Base-by-base conservation (phyloP, 805 yeast species). In the Priceomyces fermenticarens region DNA sequence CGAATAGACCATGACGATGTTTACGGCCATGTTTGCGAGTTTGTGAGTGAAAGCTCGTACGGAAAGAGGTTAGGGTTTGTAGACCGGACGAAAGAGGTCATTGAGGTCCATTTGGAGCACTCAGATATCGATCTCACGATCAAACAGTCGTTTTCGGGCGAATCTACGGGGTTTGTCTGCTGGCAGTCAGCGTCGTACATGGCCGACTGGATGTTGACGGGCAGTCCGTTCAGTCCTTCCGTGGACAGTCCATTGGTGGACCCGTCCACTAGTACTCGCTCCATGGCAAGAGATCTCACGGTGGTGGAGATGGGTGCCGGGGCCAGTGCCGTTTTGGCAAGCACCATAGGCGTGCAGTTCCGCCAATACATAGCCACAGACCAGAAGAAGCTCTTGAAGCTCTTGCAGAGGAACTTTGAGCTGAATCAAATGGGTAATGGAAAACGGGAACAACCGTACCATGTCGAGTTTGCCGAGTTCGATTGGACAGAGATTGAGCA, bases 241-340 rank as follows among this genome's bases (percentile, higher is more conserved):
- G n/a, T n/a, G n/a, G n/a, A n/a, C n/a, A n/a, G n/a, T n/a, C n/a
- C n/a, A n/a, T n/a, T n/a, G n/a, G n/a, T n/a, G n/a, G n/a, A n/a
- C n/a, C n/a, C n/a, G n/a, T n/a, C n/a, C n/a, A n/a, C n/a, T n/a
- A n/a, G n/a, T n/a, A n/a, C n/a, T n/a, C n/a, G n/a, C n/a, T n/a
- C 20, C 23, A 26, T 54, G 41, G 11, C 27, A 8, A 42, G 26
- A 20, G 17, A 35, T 10, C 15, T 29, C 6, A 42, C 51, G 0
- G 69, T 80, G 0, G 58, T 82, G 7, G 89, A 83, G 45, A 52
- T 83, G 3, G 89, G 89, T 0, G 58, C 85, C 10, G 89, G 89
- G 0, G 72, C 73, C 0, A 67, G 78, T 2, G 86, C 83, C 0
- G 51, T 81, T 3, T 53, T 75, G 7, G 77, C 77, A 0, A 60